Evolutionary conservation across 805 yeast species (phyloP).

Genomic region (Wickerhamiella sorbophila): DNA sequence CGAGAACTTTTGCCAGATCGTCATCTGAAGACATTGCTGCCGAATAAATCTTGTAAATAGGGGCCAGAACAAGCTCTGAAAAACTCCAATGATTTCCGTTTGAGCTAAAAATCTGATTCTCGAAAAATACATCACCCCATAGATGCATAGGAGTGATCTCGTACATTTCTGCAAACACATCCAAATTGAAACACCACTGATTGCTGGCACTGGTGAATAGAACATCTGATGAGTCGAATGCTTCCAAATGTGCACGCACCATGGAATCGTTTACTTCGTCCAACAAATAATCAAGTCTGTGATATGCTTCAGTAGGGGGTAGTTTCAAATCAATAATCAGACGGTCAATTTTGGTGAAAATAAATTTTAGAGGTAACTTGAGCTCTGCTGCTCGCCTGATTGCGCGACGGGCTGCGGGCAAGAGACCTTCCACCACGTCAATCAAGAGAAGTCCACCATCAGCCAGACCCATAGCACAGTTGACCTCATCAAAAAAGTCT

Average conservation of each 20-base stretch:
- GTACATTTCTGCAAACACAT: slow-evolving; percentile 47
- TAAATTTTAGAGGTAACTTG: slow-evolving; percentile 40
- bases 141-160: slow-evolving; percentile 30
- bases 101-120: slow-evolving; percentile 35
- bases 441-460: slow-evolving; percentile 60
- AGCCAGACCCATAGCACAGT: slow-evolving; percentile 38
- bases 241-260: slow-evolving; percentile 14
- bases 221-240: slow-evolving; percentile 41
- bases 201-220: slow-evolving; percentile 57
- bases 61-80: slow-evolving; percentile 53
- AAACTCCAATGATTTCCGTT: slow-evolving; percentile 32
- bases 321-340: slow-evolving; percentile 65
- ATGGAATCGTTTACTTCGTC: slow-evolving; percentile 48
- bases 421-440: slow-evolving; percentile 78
- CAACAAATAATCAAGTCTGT: slow-evolving; percentile 46
- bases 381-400: slow-evolving; percentile 39
- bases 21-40: slow-evolving; percentile 29
- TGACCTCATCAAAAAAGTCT: slow-evolving; percentile 65
- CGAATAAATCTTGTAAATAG: slow-evolving; percentile 63
- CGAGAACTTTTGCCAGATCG: slow-evolving; percentile 25
- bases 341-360: slow-evolving; percentile 74
- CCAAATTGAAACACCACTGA: slow-evolving; percentile 49
- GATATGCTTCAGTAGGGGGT: slow-evolving; percentile 59
- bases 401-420: slow-evolving; percentile 33
- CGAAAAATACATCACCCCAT: slow-evolving; percentile 66